Evolutionary conservation across 2,329 filamentous ascomycete genomes (phyloP), one percentile per base, ranked within the genome.

Genomic region (Plenodomus tracheiphilus): DNA sequence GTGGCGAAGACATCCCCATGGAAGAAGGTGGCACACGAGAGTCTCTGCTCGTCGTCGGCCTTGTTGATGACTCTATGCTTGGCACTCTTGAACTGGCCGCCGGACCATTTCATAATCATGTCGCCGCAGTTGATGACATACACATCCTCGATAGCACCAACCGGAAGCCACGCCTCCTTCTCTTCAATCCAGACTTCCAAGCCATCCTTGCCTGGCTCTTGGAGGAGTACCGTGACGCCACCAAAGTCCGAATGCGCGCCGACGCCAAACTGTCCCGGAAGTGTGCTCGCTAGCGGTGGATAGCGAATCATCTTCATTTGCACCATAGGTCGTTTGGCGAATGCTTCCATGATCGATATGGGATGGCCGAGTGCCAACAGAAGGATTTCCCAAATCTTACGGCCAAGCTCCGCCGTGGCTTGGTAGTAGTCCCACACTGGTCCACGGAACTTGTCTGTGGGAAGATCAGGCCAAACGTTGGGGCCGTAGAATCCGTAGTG

Each of bases 241-340:
- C 57, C 57, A 41, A 60, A 58, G 32, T 60, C 57, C 8, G 52
- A 58, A 9, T 60, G 54, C 1, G 47, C 54, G 7, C 54, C 57
- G 11, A 37, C 18, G 13, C 20, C 20, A 11, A 1, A 25, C 9
- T 34, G 20, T 16, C 35, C 35, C 15, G 42, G 6, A 15, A 13
- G 32, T 36, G 15, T n/a, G 5, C 6, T 17, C 6, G 15, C n/a
- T 6, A 17, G 6, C 6, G 34, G 16, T 6, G 34, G 34, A n/a
- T 36, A 36, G 34, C 34, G 34, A n/a, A 36, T 17, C 22, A 25
- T 25, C 10, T 25, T 25, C 22, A 25, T 25, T 5, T 5, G 22
- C 6, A 25, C 22, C 5, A 25, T 25, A 10, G 22, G 22, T 5
- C 22, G 22, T 10, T 25, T 25, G 22, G 22, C 5, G 22, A 25